Evolutionary conservation across 345 rosid genomes (phyloP), one percentile per base, ranked within the genome.

Genomic region (Ceriops decandra): DNA sequence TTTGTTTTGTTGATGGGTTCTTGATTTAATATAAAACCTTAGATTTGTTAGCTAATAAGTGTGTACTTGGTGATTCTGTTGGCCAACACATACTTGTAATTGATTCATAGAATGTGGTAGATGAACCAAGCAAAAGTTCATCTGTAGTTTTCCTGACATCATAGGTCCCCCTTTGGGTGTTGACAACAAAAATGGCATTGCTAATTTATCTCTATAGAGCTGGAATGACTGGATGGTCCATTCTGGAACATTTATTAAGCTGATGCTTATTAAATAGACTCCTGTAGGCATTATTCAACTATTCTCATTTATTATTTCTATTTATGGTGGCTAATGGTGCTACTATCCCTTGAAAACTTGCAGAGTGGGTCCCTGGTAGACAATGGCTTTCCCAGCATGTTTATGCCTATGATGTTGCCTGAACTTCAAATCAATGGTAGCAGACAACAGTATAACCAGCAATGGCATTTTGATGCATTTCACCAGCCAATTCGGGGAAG

Each of bases 361-460:
- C 81, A 95, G 98, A 77, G 69, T 57, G 93, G 85, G 75, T 79
- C 92, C 52, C 63, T 86, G 61, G 76, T 82, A 68, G 98, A 90
- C 11, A 72, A 87, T 69, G 87, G 81, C 82, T 86, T 86, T 67
- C 77, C 80, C 28, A 62, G 82, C 75, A 82, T 86, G 82, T 70
- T 73, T 57, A 77, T 83, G 87, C 97, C 93, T 73, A 68, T 76
- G 20, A 79, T 80, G 77, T 86, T 90, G 91, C 84, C 97, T 52
- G 92, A 87, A 68, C 79, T 79, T 64, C 85, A 80, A 71, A 79
- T 64, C 61, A 80, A 57, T 3, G 87, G 80, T 63, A 87, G 71
- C 79, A 67, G 86, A 81, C 96, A 87, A 74, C 88, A 83, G 10
- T 85, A 66, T 77, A 87, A 79, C 52, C 96, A 82, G 56, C 92